These are phyloP conservation scores for Thyridium curvatum DNA, from an alignment of 2,329 filamentous ascomycete species.

Conservation along the genomic window DNA sequence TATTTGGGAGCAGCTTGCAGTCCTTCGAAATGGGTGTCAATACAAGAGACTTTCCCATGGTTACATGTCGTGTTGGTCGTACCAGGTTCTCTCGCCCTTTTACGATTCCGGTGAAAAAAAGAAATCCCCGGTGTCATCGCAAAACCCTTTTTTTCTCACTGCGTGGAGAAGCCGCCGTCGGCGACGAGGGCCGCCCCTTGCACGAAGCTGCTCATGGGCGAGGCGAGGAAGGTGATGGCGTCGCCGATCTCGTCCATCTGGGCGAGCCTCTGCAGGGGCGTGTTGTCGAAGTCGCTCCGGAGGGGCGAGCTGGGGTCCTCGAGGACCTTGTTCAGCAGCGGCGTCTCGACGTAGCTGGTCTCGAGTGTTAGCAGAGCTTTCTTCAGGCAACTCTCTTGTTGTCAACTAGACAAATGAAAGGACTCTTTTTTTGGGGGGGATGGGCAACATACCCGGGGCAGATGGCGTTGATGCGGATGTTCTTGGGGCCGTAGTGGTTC, in stretches of 20 bases:
- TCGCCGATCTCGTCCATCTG: constrained; percentile 48
- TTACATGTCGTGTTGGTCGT: too few relatives aligned
- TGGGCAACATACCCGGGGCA: constrained; percentile 39
- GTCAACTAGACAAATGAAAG: not conserved
- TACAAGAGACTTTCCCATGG: too few relatives aligned
- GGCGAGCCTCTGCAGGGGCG: constrained; percentile 40
- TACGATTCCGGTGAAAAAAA: too few relatives aligned
- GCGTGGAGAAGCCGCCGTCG: constrained; percentile 29
- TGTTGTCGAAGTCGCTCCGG: constrained; percentile 31
- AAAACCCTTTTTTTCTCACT: too few relatives aligned
- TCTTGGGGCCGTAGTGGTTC: constrained; percentile 39
- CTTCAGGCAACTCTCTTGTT: too few relatives aligned
- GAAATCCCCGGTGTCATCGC: too few relatives aligned
- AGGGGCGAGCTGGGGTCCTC: constrained; percentile 19
- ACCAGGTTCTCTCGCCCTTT: too few relatives aligned
- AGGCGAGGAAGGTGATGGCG: constrained; percentile 42
- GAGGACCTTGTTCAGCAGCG: constrained; percentile 12
- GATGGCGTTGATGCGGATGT: constrained; percentile 55
- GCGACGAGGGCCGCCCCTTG: constrained; percentile 38
- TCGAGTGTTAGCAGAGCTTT: too few relatives aligned
- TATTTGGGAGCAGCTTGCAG: too few relatives aligned
- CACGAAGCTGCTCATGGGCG: constrained; percentile 46
- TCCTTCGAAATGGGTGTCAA: too few relatives aligned
- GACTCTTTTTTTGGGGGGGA: not conserved
- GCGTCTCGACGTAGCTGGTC: constrained; percentile 9